phyloP scores from a whole-genome alignment of 441 rosid genomes.

The Erodium moschatum region DNA sequence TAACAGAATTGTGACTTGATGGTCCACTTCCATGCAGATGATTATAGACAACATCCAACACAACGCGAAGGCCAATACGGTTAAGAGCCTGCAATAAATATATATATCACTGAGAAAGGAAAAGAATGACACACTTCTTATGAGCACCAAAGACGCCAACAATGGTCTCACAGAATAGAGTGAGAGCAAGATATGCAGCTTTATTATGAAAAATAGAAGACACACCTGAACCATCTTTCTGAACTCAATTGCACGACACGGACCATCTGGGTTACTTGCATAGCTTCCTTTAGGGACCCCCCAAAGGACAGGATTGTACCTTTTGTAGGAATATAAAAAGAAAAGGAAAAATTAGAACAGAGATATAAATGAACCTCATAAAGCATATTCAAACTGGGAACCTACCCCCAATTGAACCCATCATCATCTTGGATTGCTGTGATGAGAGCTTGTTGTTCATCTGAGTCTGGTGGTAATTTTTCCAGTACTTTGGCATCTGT shows the following conservation, averaged over 20 bases:
- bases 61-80: constrained; percentile 56
- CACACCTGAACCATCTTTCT: constrained; percentile 92
- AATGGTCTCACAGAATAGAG: constrained; percentile 13
- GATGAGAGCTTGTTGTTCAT: constrained; percentile 72
- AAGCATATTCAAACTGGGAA: constrained; percentile 18
- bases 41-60: constrained; percentile 91
- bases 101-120: constrained; percentile 11
- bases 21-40: constrained; percentile 92
- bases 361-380: constrained; percentile 17
- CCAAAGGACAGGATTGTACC: constrained; percentile 96
- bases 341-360: constrained; percentile 14
- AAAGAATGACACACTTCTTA: constrained; percentile 9
- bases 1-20: constrained; percentile 63
- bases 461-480: constrained; percentile 66
- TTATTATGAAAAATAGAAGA: constrained; percentile 9
- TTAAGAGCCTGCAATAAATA: constrained; percentile 54
- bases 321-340: constrained; percentile 27
- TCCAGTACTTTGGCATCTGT: constrained; percentile 63
- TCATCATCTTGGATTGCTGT: constrained; percentile 61
- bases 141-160: neutral
- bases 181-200: constrained; percentile 3
- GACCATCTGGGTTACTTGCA: constrained; percentile 69
- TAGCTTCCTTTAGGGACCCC: constrained; percentile 99
- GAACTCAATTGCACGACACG: constrained; percentile 67
- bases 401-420: constrained; percentile 98